These are phyloP conservation scores for Crucihimalaya himalaica DNA, from an alignment of 345 rosid species.

Conservation along the genomic window DNA sequence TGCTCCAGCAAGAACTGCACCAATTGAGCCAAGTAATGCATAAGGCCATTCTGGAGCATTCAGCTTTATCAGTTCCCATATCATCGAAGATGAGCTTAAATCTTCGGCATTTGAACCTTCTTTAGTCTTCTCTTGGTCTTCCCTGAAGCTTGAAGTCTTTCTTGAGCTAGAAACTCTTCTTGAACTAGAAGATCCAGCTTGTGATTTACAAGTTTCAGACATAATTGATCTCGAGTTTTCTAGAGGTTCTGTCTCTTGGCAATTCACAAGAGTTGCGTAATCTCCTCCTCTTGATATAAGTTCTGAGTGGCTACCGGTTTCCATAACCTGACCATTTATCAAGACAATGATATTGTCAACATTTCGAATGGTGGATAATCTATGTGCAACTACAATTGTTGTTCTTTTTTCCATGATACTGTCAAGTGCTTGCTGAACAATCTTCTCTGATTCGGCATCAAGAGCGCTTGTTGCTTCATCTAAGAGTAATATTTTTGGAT, in stretches of 20 bases:
- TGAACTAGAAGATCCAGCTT: constrained; percentile 25
- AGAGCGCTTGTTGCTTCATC: constrained; percentile 97
- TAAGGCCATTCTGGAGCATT: constrained; percentile 89
- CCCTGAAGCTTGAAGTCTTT: constrained; percentile 39
- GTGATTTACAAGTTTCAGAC: constrained; percentile 30
- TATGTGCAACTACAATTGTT: constrained; percentile 70
- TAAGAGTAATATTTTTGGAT: constrained; percentile 75
- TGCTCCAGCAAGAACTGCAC: constrained; percentile 76
- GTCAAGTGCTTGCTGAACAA: constrained; percentile 77
- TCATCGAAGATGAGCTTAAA: constrained; percentile 41
- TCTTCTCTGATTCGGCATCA: constrained; percentile 75
- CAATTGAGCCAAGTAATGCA: constrained; percentile 76
- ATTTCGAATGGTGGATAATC: constrained; percentile 69
- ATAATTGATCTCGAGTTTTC: constrained; percentile 42
- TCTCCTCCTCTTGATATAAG: constrained; percentile 67
- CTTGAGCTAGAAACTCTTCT: constrained; percentile 32
- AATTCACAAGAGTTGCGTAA: constrained; percentile 58
- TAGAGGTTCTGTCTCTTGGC: constrained; percentile 52
- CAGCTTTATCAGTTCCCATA: constrained; percentile 66
- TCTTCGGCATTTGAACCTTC: constrained; percentile 8
- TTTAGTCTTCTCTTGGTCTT: constrained; percentile 32
- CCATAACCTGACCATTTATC: constrained; percentile 67
- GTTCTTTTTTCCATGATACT: constrained; percentile 62
- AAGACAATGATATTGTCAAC: constrained; percentile 71
- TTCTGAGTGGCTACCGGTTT: constrained; percentile 69